Base-by-base conservation (phyloP, 2,329 filamentous ascomycete species). In the Fusarium avenaceum region DNA sequence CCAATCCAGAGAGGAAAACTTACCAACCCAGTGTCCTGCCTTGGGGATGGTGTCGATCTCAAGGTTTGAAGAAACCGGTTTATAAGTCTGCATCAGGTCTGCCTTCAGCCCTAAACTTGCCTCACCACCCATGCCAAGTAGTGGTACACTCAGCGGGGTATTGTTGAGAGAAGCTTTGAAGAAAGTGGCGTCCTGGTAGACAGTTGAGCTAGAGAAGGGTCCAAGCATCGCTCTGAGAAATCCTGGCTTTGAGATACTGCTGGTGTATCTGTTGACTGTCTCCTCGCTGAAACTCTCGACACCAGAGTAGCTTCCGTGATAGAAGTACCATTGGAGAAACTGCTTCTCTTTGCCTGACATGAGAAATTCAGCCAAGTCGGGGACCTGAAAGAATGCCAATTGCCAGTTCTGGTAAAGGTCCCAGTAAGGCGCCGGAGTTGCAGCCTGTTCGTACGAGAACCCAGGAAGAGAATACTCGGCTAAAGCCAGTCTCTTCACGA, bases 321-420 rank as follows among this genome's bases (percentile, higher is more conserved):
- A 84, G 57, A 84, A 84, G 49, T 83, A 84, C 82, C 82, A 83
- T 17, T 76, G 65, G 1, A 84, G 69, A 63, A 84, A 79, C 58
- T 82, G 73, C 59, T 74, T 79, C 65, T 84, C 82, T 2, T 76
- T 75, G 0, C 79, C 81, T 0, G 69, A 69, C 59, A 84, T 81
- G 57, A 85, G 79, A 57, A 80, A 84, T 53, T 82, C 77, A 0
- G 83, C 83, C 4, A 81, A 74, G 24, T 85, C 83, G 0, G 83
- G 77, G 10, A 84, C 78, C 26, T 77, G 75, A 70, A 85, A 84
- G 71, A 85, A 82, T 0, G 81, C 80, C 2, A 81, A 71, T 50
- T 81, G 80, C 74, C 76, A 79, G 50, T 81, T 80, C 35, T 74
- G 70, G 65, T 83, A 84, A 0, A 82, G 67, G 33, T 82, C 76